Conservation (phyloP, 208 protist genomes). For the Leishmania major region DNA sequence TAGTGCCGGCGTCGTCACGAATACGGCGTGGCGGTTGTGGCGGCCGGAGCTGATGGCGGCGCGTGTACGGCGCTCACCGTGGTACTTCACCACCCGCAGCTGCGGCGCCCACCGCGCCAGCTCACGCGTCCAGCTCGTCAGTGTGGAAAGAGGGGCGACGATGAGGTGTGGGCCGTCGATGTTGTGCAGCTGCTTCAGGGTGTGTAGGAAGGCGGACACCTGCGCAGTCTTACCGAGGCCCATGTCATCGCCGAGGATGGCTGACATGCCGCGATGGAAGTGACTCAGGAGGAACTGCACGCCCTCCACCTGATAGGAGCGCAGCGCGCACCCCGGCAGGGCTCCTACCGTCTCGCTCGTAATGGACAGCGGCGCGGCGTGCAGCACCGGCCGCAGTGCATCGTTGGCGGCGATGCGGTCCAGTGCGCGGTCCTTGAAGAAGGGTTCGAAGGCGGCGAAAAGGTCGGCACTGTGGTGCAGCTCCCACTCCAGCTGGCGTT, state of each 20-base stretch:
- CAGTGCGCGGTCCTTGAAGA: slow-evolving; percentile 68
- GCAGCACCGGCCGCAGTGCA: slow-evolving; percentile 39
- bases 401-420: slow-evolving; percentile 34
- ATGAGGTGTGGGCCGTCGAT: slow-evolving; percentile 96
- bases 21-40: slow-evolving; percentile 83
- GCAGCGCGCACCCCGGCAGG: slow-evolving; percentile 65
- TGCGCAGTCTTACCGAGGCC: slow-evolving; percentile 98
- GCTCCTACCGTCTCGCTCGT: slow-evolving; percentile 26
- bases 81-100: slow-evolving; percentile 92
- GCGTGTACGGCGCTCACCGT: slow-evolving; percentile 75
- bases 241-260: slow-evolving; percentile 97
- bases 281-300: slow-evolving; percentile 94
- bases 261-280: slow-evolving; percentile 88
- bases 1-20: slow-evolving; percentile 97
- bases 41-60: slow-evolving; percentile 29
- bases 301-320: slow-evolving; percentile 96
- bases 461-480: slow-evolving; percentile 48
- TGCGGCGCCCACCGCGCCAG: slow-evolving; percentile 89
- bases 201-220: slow-evolving; percentile 90
- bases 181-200: slow-evolving; percentile 60
- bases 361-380: slow-evolving; percentile 30
- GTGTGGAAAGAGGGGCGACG: slow-evolving; percentile 94
- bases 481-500: slow-evolving; percentile 70
- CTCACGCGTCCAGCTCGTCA: slow-evolving; percentile 94
- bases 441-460: slow-evolving; percentile 67